These are phyloP conservation scores for Dendrocalamus latiflorus DNA, from an alignment of 202 grass and related monocot genomes.

Conservation along the genomic window DNA sequence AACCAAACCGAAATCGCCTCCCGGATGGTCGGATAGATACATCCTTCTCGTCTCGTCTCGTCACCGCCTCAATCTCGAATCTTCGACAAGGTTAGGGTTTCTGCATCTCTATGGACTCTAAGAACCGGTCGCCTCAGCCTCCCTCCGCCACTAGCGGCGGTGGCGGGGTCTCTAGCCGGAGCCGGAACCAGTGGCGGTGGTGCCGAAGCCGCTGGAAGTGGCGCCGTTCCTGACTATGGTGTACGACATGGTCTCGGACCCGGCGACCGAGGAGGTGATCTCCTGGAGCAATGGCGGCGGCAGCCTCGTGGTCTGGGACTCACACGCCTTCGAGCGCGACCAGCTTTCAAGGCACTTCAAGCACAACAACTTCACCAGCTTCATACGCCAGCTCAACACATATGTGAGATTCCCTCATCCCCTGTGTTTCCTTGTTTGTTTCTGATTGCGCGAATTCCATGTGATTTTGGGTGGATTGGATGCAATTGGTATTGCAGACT, in stretches of 20 bases:
- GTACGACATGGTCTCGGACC: slow-evolving; percentile 71
- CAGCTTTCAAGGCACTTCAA: slow-evolving; percentile 62
- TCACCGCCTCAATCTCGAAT: too few species aligned
- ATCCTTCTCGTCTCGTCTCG: too few species aligned
- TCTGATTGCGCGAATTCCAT: neutral
- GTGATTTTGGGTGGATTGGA: neutral
- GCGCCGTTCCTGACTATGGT: slow-evolving; percentile 73
- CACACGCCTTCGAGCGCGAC: slow-evolving; percentile 69
- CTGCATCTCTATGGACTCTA: too few species aligned
- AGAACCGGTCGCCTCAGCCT: too few species aligned
- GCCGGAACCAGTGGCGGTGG: neutral
- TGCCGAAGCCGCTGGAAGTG: slow-evolving; percentile 42
- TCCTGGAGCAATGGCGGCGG: slow-evolving; percentile 43
- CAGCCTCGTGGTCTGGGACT: slow-evolving; percentile 70
- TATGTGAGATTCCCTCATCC: slow-evolving; percentile 46
- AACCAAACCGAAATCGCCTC: too few species aligned
- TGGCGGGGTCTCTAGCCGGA: neutral
- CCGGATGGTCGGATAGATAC: too few species aligned
- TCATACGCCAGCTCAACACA: slow-evolving; percentile 87
- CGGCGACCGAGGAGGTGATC: slow-evolving; percentile 56
- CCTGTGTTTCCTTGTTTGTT: neutral
- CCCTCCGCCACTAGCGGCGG: too few species aligned
- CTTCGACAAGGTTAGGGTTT: too few species aligned
- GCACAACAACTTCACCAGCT: slow-evolving; percentile 83
- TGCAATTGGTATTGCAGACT: neutral